phyloP scores from a whole-genome alignment of 345 rosid species.

The Sisymbrium irio region DNA sequence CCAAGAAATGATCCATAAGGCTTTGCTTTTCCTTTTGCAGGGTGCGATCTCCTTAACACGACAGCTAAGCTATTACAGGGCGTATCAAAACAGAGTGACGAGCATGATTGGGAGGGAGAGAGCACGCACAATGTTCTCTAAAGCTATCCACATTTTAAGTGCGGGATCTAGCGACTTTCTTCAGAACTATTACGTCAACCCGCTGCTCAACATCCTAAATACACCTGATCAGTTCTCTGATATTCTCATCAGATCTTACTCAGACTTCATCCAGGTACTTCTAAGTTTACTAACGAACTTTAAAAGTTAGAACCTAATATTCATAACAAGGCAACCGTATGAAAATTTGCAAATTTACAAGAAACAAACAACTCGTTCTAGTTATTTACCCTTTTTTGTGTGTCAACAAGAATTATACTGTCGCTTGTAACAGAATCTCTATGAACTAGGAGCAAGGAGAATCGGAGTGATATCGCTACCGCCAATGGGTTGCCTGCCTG shows the following conservation, averaged over 20 bases:
- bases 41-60: conserved; percentile 61
- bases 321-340: neutral
- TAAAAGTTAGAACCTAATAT: neutral
- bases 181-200: conserved; percentile 85
- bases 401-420: conserved; percentile 26
- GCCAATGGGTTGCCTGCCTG: conserved; percentile 87
- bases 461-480: conserved; percentile 80
- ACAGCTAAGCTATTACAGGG: conserved; percentile 72
- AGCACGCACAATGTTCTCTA: conserved; percentile 53
- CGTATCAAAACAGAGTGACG: conserved; percentile 61
- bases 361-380: neutral
- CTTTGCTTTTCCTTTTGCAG: conserved; percentile 42
- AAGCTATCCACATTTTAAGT: conserved; percentile 72
- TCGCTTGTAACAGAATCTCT: conserved; percentile 61
- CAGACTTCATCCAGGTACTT: conserved; percentile 74
- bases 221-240: conserved; percentile 62
- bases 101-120: conserved; percentile 48
- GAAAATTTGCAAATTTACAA: conserved; percentile 23
- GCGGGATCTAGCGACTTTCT: conserved; percentile 90
- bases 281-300: neutral
- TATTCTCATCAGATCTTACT: conserved; percentile 60
- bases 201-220: conserved; percentile 49
- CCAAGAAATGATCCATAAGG: neutral
- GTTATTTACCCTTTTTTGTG: conserved; percentile 28
- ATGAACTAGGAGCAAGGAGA: conserved; percentile 72